These are phyloP conservation scores for Laetiporus sulphureus DNA, from an alignment of 1,284 basidiomycete species.

Conservation along the genomic window DNA sequence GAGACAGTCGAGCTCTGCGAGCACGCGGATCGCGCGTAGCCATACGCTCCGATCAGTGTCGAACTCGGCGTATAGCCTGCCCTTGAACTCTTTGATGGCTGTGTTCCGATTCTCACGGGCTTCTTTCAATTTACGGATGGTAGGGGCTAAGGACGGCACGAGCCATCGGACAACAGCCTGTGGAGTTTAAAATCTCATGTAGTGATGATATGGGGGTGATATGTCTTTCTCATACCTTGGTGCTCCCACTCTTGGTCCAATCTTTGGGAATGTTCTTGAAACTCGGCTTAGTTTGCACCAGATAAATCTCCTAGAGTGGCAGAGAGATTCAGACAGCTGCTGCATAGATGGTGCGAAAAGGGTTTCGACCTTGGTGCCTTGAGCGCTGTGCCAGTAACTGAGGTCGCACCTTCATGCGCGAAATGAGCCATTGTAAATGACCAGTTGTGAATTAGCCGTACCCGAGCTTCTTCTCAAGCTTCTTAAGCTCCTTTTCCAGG, in stretches of 20 bases:
- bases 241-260: constrained; percentile 82
- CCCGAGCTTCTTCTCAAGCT: constrained; percentile 55
- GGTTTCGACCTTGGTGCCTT: constrained; percentile 64
- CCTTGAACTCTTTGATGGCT: constrained; percentile 78
- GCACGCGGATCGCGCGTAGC: constrained; percentile 71
- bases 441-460: too few relatives aligned
- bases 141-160: constrained; percentile 64
- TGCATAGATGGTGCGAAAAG: neutral
- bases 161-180: constrained; percentile 73
- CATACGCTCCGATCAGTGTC: constrained; percentile 77
- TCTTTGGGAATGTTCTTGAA: constrained; percentile 67
- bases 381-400: constrained; percentile 79
- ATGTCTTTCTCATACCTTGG: constrained; percentile 72
- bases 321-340: neutral
- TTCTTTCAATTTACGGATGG: constrained; percentile 83
- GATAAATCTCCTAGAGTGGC: constrained; percentile 80
- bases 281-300: constrained; percentile 64
- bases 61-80: constrained; percentile 79
- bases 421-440: too few relatives aligned
- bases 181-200: too few relatives aligned
- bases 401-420: constrained; percentile 50
- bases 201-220: too few relatives aligned
- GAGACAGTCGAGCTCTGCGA: constrained; percentile 90
- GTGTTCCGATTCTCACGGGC: constrained; percentile 81
- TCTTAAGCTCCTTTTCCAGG: constrained; percentile 61